Evolutionary conservation across 305 asterid species (phyloP).

Genomic region (Rubia peregrina): DNA sequence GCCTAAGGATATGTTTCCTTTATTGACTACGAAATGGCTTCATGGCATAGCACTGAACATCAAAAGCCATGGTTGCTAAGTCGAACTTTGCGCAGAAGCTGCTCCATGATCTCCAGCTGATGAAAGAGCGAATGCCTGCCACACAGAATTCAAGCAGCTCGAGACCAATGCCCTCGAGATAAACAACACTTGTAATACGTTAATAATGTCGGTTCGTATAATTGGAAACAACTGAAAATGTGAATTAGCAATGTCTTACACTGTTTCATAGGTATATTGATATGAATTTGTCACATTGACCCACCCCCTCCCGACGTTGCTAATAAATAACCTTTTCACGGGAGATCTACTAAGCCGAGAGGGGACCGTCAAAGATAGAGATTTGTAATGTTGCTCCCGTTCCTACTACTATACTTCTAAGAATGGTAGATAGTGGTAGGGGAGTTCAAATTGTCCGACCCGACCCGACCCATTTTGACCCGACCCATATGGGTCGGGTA

Average conservation of each 20-base stretch:
- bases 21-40: background rate
- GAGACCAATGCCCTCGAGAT: slow-evolving; percentile 28
- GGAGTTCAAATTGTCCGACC: too few relatives aligned
- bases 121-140: slow-evolving; percentile 39
- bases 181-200: background rate
- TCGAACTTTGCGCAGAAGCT: slow-evolving; percentile 44
- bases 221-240: background rate
- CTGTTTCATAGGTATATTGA: background rate
- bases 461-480: too few relatives aligned
- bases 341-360: too few relatives aligned
- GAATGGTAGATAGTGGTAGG: too few relatives aligned
- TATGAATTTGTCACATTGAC: background rate
- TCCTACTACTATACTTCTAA: too few relatives aligned
- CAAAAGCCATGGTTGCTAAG: slow-evolving; percentile 28
- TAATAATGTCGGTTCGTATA: background rate
- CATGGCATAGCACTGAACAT: too few relatives aligned
- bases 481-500: too few relatives aligned
- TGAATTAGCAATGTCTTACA: too few relatives aligned
- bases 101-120: slow-evolving; percentile 40
- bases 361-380: too few relatives aligned
- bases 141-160: slow-evolving; percentile 26
- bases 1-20: slow-evolving; percentile 17
- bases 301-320: too few relatives aligned
- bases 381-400: too few relatives aligned
- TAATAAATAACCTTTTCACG: too few relatives aligned